These are phyloP conservation scores for Colletotrichum incanum DNA, from an alignment of 2,329 filamentous ascomycete species.

Conservation along the genomic window DNA sequence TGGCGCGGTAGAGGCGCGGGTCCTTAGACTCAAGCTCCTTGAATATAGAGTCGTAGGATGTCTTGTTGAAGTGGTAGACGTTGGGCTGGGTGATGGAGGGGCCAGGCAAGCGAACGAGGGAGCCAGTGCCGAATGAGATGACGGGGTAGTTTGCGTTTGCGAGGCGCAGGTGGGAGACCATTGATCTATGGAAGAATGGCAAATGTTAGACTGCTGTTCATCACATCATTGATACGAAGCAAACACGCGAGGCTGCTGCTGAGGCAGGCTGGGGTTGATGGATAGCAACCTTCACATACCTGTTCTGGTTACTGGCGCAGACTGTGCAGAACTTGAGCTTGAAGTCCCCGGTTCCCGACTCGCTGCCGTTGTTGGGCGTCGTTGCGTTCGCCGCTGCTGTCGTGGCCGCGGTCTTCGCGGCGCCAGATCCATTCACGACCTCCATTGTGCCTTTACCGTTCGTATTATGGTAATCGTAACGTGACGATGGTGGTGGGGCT, in stretches of 20 bases:
- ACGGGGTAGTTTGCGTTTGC: slow-evolving; percentile 92
- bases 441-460: slow-evolving; percentile 55
- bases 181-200: slow-evolving; percentile 74
- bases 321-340: slow-evolving; percentile 98
- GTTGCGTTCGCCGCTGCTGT: slow-evolving; percentile 47
- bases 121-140: slow-evolving; percentile 97
- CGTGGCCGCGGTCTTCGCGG: slow-evolving; percentile 46
- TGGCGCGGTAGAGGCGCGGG: slow-evolving; percentile 87
- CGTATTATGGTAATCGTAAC: neutral
- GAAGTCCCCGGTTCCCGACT: slow-evolving; percentile 73
- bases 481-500: slow-evolving; percentile 32
- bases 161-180: slow-evolving; percentile 98
- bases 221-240: neutral
- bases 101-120: slow-evolving; percentile 91
- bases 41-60: slow-evolving; percentile 95
- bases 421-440: slow-evolving; percentile 55
- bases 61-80: slow-evolving; percentile 98
- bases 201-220: neutral
- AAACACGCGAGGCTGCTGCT: neutral
- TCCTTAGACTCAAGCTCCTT: slow-evolving; percentile 92
- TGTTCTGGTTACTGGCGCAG: slow-evolving; percentile 98
- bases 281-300: slow-evolving; percentile 66
- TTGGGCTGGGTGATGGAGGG: slow-evolving; percentile 94
- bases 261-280: neutral
- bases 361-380: slow-evolving; percentile 57